A percentile compares a stretch with the other conserved stretches of the same genome.
Conservation (phyloP, 176 grass and related monocot species). For the Aegilops umbellulata region DNA sequence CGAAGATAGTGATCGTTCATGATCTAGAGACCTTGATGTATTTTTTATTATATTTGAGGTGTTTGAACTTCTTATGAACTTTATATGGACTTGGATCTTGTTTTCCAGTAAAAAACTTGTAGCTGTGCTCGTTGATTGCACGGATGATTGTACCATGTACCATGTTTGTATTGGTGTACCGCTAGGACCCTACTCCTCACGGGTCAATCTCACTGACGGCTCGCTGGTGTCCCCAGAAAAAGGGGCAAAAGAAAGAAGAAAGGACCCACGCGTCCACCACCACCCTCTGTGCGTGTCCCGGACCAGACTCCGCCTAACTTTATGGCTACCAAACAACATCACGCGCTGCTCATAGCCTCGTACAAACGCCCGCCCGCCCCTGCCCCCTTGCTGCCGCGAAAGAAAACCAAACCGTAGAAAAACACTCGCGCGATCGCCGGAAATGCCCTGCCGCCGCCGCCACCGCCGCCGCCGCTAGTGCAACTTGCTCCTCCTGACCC, state of each 20-base stretch:
- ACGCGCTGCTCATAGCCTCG: neutral
- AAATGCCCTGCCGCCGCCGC: constrained; percentile 15
- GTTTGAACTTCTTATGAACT: no score
- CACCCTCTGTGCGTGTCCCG: neutral
- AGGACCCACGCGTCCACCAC: constrained; percentile 31
- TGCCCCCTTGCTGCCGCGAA: neutral
- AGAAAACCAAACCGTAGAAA: neutral
- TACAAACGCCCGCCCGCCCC: neutral
- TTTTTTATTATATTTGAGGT: no score
- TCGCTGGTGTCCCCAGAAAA: neutral
- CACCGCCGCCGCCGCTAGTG: neutral
- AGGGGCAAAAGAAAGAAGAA: neutral
- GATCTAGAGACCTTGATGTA: no score
- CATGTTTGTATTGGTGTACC: no score
- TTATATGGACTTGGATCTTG: no score
- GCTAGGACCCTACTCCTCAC: neutral
- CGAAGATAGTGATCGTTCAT: no score
- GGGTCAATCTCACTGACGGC: constrained; percentile 1
- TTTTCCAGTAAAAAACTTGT: no score
- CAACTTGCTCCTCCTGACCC: neutral
- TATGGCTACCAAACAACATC: constrained; percentile 17
- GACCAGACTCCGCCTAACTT: constrained; percentile 6
- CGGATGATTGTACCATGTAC: no score
- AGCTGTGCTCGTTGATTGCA: no score
- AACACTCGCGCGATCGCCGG: constrained; percentile 1